Evolutionary conservation across 2,329 filamentous ascomycete genomes (phyloP).

Genomic region (Mycosphaerella sp.): DNA sequence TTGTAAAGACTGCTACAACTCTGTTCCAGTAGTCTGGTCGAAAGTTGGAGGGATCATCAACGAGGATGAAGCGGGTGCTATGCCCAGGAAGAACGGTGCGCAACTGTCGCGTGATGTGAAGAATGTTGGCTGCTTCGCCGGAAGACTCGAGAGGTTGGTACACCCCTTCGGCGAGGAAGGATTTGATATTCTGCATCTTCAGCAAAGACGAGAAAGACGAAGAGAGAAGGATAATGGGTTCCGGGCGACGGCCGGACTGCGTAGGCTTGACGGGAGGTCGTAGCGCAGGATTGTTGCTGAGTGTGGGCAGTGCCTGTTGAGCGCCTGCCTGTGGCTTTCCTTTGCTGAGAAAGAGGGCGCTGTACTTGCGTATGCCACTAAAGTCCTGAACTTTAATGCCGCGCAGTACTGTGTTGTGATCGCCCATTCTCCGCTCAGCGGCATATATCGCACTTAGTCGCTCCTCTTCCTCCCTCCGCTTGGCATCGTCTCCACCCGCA

Average conservation of each 20-base stretch:
- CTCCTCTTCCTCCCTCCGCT: conserved; percentile 67
- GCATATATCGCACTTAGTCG: conserved; percentile 82
- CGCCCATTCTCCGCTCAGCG: conserved; percentile 83
- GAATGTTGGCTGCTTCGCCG: conserved; percentile 62
- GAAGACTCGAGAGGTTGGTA: conserved; percentile 67
- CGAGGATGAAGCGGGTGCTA: conserved; percentile 87
- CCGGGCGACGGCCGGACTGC: conserved; percentile 44
- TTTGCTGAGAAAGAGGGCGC: conserved; percentile 30
- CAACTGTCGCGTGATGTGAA: conserved; percentile 75
- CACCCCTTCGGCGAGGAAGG: conserved; percentile 79
- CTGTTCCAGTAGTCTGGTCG: conserved; percentile 97
- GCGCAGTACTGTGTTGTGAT: conserved; percentile 80
- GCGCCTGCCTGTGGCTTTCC: conserved; percentile 50
- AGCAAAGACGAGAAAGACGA: conserved; percentile 92
- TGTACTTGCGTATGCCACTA: conserved; percentile 73
- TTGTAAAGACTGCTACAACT: conserved; percentile 94
- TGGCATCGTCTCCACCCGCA: conserved; percentile 36
- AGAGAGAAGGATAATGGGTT: conserved; percentile 95
- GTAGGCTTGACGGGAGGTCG: conserved; percentile 34
- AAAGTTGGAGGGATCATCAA: conserved; percentile 89
- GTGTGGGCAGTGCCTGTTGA: conserved; percentile 41
- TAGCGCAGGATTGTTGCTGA: conserved; percentile 35
- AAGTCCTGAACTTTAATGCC: conserved; percentile 91
- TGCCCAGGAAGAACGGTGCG: conserved; percentile 62
- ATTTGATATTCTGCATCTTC: conserved; percentile 91